Base-by-base conservation (phyloP, 1,284 basidiomycete genomes). In the Boletus hoseneyae region DNA sequence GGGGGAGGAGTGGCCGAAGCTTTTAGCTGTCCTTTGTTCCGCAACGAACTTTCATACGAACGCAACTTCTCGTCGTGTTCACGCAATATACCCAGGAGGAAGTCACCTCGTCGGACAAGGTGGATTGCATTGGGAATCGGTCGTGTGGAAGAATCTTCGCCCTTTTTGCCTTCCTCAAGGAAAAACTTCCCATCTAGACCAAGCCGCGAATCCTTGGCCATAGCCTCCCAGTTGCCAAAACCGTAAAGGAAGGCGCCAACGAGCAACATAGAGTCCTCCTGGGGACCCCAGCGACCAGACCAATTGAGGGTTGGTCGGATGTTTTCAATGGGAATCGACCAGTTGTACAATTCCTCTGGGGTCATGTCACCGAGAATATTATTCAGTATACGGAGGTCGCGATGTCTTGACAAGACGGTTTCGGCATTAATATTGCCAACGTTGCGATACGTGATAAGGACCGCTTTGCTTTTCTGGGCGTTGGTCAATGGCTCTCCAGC, bases 341-440 rank as follows among this genome's bases (percentile, higher is more conserved):
- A 99, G 53, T 78, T 77, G 67, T 90, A 86, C 1, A 83, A 75
- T 55, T 97, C 87, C 16, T 86, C 80, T 8, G 51, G 18, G 16
- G 52, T 47, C 36, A 88, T 68, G 25, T 83, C 79, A 52, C 79
- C 81, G 54, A 96, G 80, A 57, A 92, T 85, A 64, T 90, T 85
- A 69, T 87, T 91, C 30, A 99, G 77, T 36, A 97, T 89, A 53
- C 87, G 87, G 48, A 99, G 82, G 67, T 97, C 95, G 45, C 90
- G 87, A 68, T 92, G 79, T 33, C 97, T 84, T 16, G 90, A 91
- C 45, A 97, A 80, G 35, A 97, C 89, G 0, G 97, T 99, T 69
- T 98, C 96, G 16, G 97, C 97, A 66, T 99, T 99, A 77, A 99
- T 93, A 61, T 92, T 93, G 50, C 86, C 80, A 49, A 98, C 93